Evolutionary conservation across 1,139 yeast genomes (phyloP), one percentile per base, ranked within the genome.

Genomic region (Taphrina flavorubra): DNA sequence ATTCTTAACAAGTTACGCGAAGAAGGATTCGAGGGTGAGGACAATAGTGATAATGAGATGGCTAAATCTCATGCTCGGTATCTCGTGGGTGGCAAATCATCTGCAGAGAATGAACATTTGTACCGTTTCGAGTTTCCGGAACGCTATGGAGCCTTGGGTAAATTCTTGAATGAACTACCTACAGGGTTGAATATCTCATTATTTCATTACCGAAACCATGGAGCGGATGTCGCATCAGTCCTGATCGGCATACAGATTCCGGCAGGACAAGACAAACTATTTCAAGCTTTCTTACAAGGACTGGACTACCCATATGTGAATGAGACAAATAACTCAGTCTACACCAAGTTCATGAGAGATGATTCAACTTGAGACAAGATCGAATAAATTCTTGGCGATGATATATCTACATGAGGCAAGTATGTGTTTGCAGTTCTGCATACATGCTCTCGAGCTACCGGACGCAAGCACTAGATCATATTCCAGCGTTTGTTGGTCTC

Each of bases 51-150:
- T 70, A 92, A 94, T 76, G 97, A 92, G 78, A 84, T 94, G 81
- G 99, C 99, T 56, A 94, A 94, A 79, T 85, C 94, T 31, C 99
- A 94, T 76, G 98, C 97, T 53, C 86, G 99, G 78, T 95, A 95
- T 77, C 82, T 94, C 72, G 96, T 94, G 37, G 99, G 99, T 70
- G 99, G 99, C 69, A 87, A 89, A 70, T 84, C 88, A 0, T 77
- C 81, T 34, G 86, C 88, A 14, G 81, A 84, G 40, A 83, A 89
- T 72, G 99, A 94, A 78, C 86, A 88, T 74, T 79, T 94, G 59
- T 86, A 87, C 74, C 85, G 89, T 68, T 94, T 94, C 75, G 97
- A 92, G 78, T 95, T 94, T 82, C 99, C 99, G 13, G 99, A 94
- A 77, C 87, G 95, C 75, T 98, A 98, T 0, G 96, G 97, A 56